phyloP scores from a whole-genome alignment of 495 filamentous ascomycete genomes.

The Antarctomyces pellizariae region DNA sequence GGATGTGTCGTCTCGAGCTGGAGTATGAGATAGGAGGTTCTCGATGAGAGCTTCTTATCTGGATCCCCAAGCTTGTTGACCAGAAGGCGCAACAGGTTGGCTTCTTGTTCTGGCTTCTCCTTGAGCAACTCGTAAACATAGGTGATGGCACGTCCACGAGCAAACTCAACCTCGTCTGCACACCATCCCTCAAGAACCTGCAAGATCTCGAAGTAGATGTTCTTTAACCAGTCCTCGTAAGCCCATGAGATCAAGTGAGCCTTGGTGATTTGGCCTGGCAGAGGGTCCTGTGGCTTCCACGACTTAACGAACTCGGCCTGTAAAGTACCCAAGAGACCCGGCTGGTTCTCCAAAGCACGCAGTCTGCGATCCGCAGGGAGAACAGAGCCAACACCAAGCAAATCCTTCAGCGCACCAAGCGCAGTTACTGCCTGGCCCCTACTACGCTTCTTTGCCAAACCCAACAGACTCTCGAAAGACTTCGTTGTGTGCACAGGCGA shows the following conservation, averaged over 20 bases:
- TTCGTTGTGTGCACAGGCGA: slow-evolving; percentile 84
- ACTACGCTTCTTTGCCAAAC: slow-evolving; percentile 66
- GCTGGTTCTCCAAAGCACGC: slow-evolving; percentile 54
- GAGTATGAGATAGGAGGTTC: slow-evolving; percentile 75
- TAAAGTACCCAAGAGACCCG: slow-evolving; percentile 44
- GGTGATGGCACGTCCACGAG: slow-evolving; percentile 60
- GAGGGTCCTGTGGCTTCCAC: slow-evolving; percentile 40
- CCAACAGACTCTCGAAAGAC: slow-evolving; percentile 60
- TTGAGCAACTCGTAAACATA: slow-evolving; percentile 76
- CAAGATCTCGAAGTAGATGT: slow-evolving; percentile 71
- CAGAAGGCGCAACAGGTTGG: slow-evolving; percentile 70
- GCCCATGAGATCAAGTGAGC: slow-evolving; percentile 70
- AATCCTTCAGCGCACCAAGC: slow-evolving; percentile 74
- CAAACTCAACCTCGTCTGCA: slow-evolving; percentile 81
- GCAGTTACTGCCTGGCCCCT: slow-evolving; percentile 87
- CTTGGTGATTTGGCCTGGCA: slow-evolving; percentile 47
- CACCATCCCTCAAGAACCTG: slow-evolving; percentile 80
- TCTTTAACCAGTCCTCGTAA: slow-evolving; percentile 87
- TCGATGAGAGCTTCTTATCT: slow-evolving; percentile 81
- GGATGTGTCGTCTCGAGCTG: slow-evolving; percentile 75
- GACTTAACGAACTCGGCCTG: slow-evolving; percentile 24
- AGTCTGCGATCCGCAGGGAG: slow-evolving; percentile 66
- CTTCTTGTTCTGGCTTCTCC: slow-evolving; percentile 93
- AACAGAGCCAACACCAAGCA: slow-evolving; percentile 68
- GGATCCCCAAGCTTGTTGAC: slow-evolving; percentile 93